Percentiles rank a stretch among this genome's conserved stretches.
phyloP scores from a whole-genome alignment of 148 eudicot genomes.

The Fagopyrum tataricum region DNA sequence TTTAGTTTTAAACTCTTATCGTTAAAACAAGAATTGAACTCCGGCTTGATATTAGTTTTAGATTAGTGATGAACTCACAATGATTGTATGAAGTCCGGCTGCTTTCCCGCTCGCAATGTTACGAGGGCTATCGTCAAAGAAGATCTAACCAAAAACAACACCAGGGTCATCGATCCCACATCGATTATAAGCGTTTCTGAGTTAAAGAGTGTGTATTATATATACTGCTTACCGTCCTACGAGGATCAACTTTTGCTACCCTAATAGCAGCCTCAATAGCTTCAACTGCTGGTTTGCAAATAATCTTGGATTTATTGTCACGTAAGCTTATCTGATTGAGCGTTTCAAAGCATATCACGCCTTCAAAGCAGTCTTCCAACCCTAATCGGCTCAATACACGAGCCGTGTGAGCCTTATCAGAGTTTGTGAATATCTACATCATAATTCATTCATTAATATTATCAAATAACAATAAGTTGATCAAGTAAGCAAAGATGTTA shows the following conservation, averaged over 20 bases:
- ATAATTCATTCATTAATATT: neutral
- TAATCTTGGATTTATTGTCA: slow-evolving; percentile 20
- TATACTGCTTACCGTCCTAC: slow-evolving; percentile 45
- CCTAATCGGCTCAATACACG: slow-evolving; percentile 50
- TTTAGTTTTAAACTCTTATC: too few relatives aligned
- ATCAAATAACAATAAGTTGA: neutral
- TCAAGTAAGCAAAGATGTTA: neutral
- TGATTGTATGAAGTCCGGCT: slow-evolving; percentile 80
- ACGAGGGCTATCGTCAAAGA: slow-evolving; percentile 87
- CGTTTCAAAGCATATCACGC: slow-evolving; percentile 89
- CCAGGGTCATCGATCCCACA: neutral
- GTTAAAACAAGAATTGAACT: too few relatives aligned
- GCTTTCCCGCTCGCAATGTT: slow-evolving; percentile 84
- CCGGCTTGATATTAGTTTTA: neutral
- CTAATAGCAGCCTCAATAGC: slow-evolving; percentile 65
- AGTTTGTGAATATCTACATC: slow-evolving; percentile 73
- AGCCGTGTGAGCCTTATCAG: slow-evolving; percentile 58
- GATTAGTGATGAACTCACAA: slow-evolving; percentile 42
- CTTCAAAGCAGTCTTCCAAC: slow-evolving; percentile 89
- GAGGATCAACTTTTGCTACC: slow-evolving; percentile 72
- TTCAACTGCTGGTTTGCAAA: slow-evolving; percentile 75
- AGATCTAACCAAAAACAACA: slow-evolving; percentile 34
- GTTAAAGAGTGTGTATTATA: neutral
- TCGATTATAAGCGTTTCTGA: neutral
- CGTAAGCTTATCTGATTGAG: slow-evolving; percentile 37